A percentile compares a stretch with the other conserved stretches of the same genome.
Conservation (phyloP, 495 filamentous ascomycete genomes). For the Filosporella fistucella region DNA sequence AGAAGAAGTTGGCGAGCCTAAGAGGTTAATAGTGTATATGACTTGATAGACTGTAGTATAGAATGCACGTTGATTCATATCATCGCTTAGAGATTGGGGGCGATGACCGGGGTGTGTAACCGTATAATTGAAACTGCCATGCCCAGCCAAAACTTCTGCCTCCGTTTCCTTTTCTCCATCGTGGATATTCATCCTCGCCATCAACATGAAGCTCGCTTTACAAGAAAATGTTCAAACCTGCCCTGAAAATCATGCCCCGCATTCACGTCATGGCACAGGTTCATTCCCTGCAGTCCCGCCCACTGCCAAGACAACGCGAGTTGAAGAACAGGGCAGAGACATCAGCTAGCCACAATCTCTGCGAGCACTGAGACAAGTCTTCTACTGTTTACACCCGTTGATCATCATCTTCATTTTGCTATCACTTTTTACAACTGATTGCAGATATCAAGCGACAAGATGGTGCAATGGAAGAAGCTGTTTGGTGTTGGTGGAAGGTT, state of each 20-base stretch:
- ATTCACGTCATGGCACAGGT: not conserved
- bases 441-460: slow-evolving; percentile 9
- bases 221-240: no score
- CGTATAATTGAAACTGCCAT: no score
- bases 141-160: no score
- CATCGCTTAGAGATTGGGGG: no score
- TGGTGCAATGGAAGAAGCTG: slow-evolving; percentile 23
- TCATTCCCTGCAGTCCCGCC: no score
- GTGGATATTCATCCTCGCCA: no score
- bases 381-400: not conserved
- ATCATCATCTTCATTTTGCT: not conserved
- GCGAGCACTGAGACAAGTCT: not conserved
- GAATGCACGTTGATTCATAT: slow-evolving; percentile 2
- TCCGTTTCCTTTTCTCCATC: no score
- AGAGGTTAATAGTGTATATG: not conserved
- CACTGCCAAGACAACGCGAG: not conserved
- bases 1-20: slow-evolving; percentile 31
- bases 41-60: slow-evolving; percentile 7
- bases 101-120: no score
- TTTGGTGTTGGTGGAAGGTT: slow-evolving; percentile 21
- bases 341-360: no score
- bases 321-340: no score
- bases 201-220: no score
- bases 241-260: no score
- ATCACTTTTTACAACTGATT: not conserved